Evolutionary conservation across 345 rosid genomes (phyloP).

Genomic region (Pistacia atlantica): DNA sequence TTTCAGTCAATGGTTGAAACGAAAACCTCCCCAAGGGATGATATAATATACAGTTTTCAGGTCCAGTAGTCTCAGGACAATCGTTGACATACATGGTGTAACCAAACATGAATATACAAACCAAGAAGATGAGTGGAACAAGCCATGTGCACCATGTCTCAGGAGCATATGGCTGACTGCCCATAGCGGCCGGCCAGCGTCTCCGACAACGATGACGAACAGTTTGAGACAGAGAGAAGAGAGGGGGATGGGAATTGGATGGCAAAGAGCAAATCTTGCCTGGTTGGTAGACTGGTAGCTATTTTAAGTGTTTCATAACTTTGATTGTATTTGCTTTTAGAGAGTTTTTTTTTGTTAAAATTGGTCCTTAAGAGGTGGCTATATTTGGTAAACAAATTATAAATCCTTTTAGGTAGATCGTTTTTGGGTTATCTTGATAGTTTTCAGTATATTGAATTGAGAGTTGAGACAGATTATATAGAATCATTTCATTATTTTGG

Average conservation of each 20-base stretch:
- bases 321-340: conserved; percentile 12
- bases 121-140: conserved; percentile 55
- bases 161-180: conserved; percentile 43
- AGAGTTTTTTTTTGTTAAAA: not conserved
- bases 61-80: conserved; percentile 47
- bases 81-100: conserved; percentile 67
- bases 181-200: conserved; percentile 31
- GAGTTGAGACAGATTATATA: too few species aligned
- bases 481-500: too few species aligned
- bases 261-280: conserved; percentile 30
- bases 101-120: conserved; percentile 43
- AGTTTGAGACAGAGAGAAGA: conserved; percentile 1
- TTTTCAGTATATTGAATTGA: too few species aligned
- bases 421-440: too few species aligned
- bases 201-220: too few species aligned
- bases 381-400: not conserved
- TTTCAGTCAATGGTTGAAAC: conserved; percentile 48
- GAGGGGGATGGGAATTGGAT: conserved; percentile 12
- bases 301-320: conserved; percentile 25
- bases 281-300: conserved; percentile 27
- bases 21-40: conserved; percentile 56
- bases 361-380: not conserved
- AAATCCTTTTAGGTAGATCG: too few species aligned
- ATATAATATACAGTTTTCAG: conserved; percentile 45
- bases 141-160: conserved; percentile 74